Evolutionary conservation across 108 stramenopile genomes (phyloP).

Genomic region (Nitzschia inconspicua): DNA sequence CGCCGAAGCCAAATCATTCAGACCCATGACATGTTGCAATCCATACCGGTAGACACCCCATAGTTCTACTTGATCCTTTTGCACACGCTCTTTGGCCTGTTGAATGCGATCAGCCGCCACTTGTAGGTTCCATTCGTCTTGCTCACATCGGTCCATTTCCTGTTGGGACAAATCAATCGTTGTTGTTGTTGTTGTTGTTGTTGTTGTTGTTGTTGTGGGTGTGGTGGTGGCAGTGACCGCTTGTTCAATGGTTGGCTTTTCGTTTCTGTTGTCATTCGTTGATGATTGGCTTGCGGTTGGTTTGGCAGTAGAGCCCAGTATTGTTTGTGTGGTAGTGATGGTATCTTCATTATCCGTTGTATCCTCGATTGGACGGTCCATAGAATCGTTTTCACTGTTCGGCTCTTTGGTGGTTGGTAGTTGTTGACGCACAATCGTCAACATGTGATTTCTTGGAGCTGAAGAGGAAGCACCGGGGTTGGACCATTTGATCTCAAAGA

Average conservation of each 20-base stretch:
- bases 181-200: neutral
- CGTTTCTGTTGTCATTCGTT: neutral
- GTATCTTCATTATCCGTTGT: no score
- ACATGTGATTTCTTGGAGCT: no score
- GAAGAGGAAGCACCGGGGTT: no score
- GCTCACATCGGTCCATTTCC: conserved; percentile 4
- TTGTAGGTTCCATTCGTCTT: neutral
- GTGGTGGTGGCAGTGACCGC: neutral
- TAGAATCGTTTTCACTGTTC: no score
- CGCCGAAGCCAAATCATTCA: conserved; percentile 30
- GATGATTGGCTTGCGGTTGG: neutral
- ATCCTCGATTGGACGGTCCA: no score
- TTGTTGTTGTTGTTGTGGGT: neutral
- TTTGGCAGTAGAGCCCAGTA: no score
- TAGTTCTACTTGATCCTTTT: conserved; percentile 20
- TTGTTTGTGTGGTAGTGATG: no score
- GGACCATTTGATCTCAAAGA: no score
- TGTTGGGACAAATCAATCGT: neutral
- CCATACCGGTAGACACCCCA: conserved; percentile 41
- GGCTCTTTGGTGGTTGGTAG: no score
- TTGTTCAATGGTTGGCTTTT: no score
- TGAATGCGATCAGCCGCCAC: conserved; percentile 18
- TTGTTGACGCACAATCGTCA: no score
- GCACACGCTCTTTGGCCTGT: conserved; percentile 5
- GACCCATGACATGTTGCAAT: conserved; percentile 13